These are phyloP conservation scores for Trichosporon sp. DNA, from an alignment of 1,284 basidiomycete species.

Conservation along the genomic window DNA sequence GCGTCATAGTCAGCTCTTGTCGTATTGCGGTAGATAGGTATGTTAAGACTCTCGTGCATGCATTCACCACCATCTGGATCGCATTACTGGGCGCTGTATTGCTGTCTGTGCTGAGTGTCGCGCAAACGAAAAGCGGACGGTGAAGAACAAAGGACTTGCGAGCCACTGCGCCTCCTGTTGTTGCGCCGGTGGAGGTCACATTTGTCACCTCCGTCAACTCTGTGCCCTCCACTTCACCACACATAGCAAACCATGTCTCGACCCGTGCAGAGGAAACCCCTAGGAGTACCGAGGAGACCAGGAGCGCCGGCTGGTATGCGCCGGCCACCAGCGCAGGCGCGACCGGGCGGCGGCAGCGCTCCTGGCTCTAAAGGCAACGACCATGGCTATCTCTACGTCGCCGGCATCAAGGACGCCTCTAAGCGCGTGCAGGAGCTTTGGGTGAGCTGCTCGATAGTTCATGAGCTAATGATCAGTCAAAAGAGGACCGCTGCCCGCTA, in stretches of 20 bases:
- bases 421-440: constrained; percentile 51
- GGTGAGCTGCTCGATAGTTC: constrained; percentile 33
- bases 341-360: constrained; percentile 20
- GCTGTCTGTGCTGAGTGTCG: no score
- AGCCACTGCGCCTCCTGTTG: not conserved
- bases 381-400: constrained; percentile 50
- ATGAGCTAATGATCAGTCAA: constrained; percentile 63
- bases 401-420: constrained; percentile 50
- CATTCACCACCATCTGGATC: not conserved
- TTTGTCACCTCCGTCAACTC: not conserved
- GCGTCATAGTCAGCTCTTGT: constrained; percentile 10
- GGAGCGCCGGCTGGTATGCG: constrained; percentile 25
- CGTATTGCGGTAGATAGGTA: not conserved
- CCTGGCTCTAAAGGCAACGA: constrained; percentile 35
- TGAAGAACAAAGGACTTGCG: not conserved
- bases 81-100: not conserved
- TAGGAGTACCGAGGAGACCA: constrained; percentile 22
- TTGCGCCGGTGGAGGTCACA: constrained; percentile 4
- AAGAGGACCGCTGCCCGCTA: constrained; percentile 93
- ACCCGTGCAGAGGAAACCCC: constrained; percentile 16
- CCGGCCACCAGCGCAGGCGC: not conserved
- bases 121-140: not conserved
- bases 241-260: not conserved
- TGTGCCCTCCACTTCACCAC: no score
- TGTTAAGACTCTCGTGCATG: not conserved